A percentile compares a stretch with the other conserved stretches of the same genome.
These are phyloP conservation scores for Quercus mongolica DNA, from an alignment of 306 rosid genomes.

Conservation along the genomic window DNA sequence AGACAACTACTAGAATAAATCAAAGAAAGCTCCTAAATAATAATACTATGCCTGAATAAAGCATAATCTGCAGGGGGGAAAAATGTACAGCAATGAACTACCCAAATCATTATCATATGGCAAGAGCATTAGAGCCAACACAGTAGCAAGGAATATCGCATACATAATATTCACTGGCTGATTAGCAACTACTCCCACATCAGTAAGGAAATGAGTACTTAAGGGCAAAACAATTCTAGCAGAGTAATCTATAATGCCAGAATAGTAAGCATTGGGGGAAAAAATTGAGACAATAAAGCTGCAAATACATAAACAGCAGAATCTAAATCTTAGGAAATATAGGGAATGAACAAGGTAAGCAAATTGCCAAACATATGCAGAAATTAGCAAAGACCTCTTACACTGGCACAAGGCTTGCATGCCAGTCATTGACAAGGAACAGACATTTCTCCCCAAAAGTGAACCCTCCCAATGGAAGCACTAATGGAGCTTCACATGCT, in stretches of 20 bases:
- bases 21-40: constrained; percentile 10
- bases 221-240: not conserved
- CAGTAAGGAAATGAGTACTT: not conserved
- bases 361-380: not conserved
- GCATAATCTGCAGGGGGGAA: not conserved
- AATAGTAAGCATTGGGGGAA: too few species aligned
- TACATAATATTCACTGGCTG: not conserved
- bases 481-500: constrained; percentile 93
- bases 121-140: not conserved
- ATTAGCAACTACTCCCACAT: not conserved
- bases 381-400: constrained; percentile 31
- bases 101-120: constrained; percentile 14
- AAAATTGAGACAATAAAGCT: not conserved
- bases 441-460: constrained; percentile 70
- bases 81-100: not conserved
- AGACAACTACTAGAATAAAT: constrained; percentile 11
- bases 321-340: not conserved
- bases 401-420: constrained; percentile 90
- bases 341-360: not conserved
- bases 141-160: not conserved
- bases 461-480: constrained; percentile 84
- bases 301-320: not conserved
- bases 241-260: not conserved
- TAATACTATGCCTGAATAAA: constrained; percentile 10
- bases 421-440: constrained; percentile 90